These are phyloP conservation scores for Diaporthe nobilis DNA, from an alignment of 2,329 filamentous ascomycete species.

Conservation along the genomic window DNA sequence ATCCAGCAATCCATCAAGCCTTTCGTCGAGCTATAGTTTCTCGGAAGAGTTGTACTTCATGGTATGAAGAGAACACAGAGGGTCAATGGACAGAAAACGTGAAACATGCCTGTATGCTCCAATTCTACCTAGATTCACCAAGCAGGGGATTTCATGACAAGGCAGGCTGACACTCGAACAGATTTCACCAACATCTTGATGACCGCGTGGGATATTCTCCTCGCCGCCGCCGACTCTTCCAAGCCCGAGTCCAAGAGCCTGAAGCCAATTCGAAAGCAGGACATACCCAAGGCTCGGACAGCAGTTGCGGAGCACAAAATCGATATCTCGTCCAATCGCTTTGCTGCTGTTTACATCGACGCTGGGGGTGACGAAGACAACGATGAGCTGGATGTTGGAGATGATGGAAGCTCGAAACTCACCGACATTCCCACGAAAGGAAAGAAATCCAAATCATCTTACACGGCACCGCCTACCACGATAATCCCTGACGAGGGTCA, in stretches of 20 bases:
- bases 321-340: conserved; percentile 1
- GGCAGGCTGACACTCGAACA: not conserved
- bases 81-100: conserved; percentile 18
- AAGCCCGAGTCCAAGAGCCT: not conserved
- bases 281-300: not conserved
- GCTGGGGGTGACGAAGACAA: not conserved
- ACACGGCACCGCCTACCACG: not conserved
- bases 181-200: conserved; percentile 29
- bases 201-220: conserved; percentile 25
- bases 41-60: conserved; percentile 7
- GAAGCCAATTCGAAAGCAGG: not conserved
- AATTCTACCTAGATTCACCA: not conserved
- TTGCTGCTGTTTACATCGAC: conserved; percentile 4
- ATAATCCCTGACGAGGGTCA: conserved; percentile 22
- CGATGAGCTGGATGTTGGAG: not conserved
- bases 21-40: conserved; percentile 32
- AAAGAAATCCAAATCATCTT: not conserved
- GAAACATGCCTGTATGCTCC: not conserved
- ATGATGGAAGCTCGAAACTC: not conserved
- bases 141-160: no score
- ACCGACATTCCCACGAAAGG: not conserved
- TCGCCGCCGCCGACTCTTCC: not conserved
- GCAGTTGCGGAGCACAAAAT: not conserved
- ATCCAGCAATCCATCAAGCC: not conserved
- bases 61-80: conserved; percentile 25